Evolutionary conservation across 208 protist genomes (phyloP).

Genomic region (Trypanosomatidae sp.): DNA sequence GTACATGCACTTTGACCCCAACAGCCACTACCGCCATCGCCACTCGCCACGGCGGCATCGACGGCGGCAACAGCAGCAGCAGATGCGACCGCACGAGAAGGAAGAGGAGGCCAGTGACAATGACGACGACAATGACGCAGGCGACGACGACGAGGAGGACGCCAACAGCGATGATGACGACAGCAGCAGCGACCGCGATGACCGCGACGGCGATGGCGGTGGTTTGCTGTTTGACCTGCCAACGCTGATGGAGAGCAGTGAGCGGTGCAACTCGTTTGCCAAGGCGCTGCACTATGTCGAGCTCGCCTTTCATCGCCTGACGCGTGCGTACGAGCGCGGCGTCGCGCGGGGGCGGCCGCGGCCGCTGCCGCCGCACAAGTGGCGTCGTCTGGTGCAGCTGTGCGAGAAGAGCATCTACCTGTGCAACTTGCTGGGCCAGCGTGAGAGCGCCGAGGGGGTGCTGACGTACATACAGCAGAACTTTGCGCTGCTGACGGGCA

Average conservation of each 20-base stretch:
- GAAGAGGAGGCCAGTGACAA: too few species aligned
- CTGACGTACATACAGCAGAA: constrained; percentile 91
- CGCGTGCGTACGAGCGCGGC: constrained; percentile 53
- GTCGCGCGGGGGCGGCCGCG: constrained; percentile 40
- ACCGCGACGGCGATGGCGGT: constrained; percentile 15
- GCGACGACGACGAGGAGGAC: too few species aligned
- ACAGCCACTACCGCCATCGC: neutral
- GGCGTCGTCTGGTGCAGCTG: constrained; percentile 46
- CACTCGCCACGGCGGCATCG: constrained; percentile 1
- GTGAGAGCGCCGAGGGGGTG: constrained; percentile 96
- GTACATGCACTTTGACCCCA: constrained; percentile 48
- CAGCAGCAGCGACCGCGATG: too few species aligned
- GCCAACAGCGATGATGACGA: too few species aligned
- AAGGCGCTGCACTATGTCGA: constrained; percentile 95
- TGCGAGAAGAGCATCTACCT: constrained; percentile 94
- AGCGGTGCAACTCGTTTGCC: constrained; percentile 89
- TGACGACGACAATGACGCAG: too few species aligned
- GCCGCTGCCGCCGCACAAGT: constrained; percentile 42
- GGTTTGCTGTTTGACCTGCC: constrained; percentile 71
- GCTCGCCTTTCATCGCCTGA: constrained; percentile 77
- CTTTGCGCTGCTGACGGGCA: constrained; percentile 69
- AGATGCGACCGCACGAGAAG: too few species aligned
- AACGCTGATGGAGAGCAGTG: constrained; percentile 86
- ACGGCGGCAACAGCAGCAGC: too few species aligned
- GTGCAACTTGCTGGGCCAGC: constrained; percentile 97